Base-by-base conservation (phyloP, 148 eudicot species). In the Rhododendron mucronatum region DNA sequence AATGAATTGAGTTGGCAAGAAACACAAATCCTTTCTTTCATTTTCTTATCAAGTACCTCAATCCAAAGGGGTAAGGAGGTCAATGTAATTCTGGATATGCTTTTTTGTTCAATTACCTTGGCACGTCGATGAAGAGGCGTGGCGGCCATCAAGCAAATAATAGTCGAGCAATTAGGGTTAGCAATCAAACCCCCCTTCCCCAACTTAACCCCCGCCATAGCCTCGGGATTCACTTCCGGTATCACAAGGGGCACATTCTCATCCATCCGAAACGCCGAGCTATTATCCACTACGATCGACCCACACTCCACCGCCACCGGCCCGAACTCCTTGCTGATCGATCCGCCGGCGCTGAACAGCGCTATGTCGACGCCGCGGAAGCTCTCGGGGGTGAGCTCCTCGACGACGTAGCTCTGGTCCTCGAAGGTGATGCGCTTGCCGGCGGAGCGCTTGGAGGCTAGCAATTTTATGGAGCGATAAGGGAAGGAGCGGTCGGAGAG, bases 121-220 rank as follows among this genome's bases (percentile, higher is more conserved):
- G 98, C 98, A n/a, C 85, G 92, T 15, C 95, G 94, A 89, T 97
- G 99, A 81, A 97, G 94, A 59, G 99, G 99, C 21, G 99, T 95
- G 83, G 95, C 98, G 81, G 99, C 99, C 99, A 97, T 97, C 87
- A 97, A 91, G 84, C 99, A 97, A 39, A 97, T 97, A 84, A 97
- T 97, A 48, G 99, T 97, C 9, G 98, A 95, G 53, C 99, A 97
- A 91, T 97, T 97, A 2, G 99, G 99, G 71, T 97, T 97, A 0
- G 99, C 99, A 88, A 97, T 95, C 55, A 97, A 86, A 12, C 92
- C 96, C 4, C 99, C 99, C 65, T 93, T 96, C 78, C 96, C 93
- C 35, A 95, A 23, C 91, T 88, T 95, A 74, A 97, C 91, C 33
- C 87, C 87, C 15, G 33, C 47, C 98, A 97, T 93, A 20, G 99